phyloP scores from a whole-genome alignment of 2,329 filamentous ascomycete genomes.

The Leptographium flavum region DNA sequence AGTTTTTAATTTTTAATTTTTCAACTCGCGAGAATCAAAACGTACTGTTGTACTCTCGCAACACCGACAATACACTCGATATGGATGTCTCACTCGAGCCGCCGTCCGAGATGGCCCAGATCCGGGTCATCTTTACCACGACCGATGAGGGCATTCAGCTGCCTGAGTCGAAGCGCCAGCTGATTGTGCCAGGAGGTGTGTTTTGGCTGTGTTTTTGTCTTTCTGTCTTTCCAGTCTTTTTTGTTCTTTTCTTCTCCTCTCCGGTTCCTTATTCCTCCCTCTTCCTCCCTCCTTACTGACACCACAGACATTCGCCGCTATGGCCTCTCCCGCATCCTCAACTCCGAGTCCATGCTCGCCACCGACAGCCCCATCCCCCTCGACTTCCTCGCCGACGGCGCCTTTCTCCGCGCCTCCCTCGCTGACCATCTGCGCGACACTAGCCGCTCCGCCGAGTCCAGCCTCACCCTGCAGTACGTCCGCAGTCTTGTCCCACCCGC shows the following conservation, averaged over 20 bases:
- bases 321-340: conserved; percentile 55
- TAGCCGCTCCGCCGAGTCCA: conserved; percentile 79
- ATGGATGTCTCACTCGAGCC: not conserved
- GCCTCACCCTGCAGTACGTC: conserved; percentile 82
- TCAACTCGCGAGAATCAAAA: not conserved
- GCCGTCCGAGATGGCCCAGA: conserved; percentile 29
- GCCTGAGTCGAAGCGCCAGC: conserved; percentile 45
- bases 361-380: conserved; percentile 60
- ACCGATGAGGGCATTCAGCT: conserved; percentile 47
- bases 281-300: no score
- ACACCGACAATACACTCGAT: not conserved
- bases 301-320: conserved; percentile 49
- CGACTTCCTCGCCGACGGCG: conserved; percentile 91
- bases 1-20: conserved; percentile 2
- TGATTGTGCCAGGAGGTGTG: conserved; percentile 47
- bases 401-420: conserved; percentile 76
- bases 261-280: not conserved
- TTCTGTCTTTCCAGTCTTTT: not conserved
- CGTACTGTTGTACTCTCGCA: not conserved
- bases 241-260: not conserved
- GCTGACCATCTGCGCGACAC: conserved; percentile 80
- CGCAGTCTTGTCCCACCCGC: conserved; percentile 78
- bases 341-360: conserved; percentile 57
- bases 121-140: conserved; percentile 56
- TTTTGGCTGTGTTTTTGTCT: not conserved